Conservation (phyloP, 2,329 filamentous ascomycete genomes). For the Fusarium hostae region DNA sequence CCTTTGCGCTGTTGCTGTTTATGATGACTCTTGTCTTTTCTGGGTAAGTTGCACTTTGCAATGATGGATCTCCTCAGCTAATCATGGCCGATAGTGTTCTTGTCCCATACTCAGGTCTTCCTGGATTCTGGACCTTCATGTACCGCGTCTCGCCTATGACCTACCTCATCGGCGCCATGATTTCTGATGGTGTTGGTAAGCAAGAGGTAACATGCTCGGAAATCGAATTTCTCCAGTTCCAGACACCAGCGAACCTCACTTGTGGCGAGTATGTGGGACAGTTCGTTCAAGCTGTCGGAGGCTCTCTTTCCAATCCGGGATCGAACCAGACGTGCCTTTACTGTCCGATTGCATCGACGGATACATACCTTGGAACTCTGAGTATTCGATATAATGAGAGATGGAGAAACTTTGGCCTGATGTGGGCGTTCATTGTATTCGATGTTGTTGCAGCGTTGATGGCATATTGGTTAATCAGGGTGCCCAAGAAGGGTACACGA, state of each 20-base stretch:
- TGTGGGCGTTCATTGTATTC: conserved; percentile 63
- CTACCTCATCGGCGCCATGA: conserved; percentile 71
- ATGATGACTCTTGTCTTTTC: conserved; percentile 39
- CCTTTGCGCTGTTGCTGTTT: conserved; percentile 54
- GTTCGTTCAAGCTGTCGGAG: conserved; percentile 58
- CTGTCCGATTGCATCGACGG: conserved; percentile 47
- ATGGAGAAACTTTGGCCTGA: conserved; percentile 67
- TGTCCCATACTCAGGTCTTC: conserved; percentile 66
- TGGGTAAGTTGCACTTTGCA: conserved; percentile 47
- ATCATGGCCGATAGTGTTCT: conserved; percentile 68
- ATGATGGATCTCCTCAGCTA: conserved; percentile 67
- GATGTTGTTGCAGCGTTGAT: conserved; percentile 56
- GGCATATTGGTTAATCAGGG: conserved; percentile 20
- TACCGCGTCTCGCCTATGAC: conserved; percentile 72
- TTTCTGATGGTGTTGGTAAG: conserved; percentile 51
- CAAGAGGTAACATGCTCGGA: conserved; percentile 56
- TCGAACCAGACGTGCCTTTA: conserved; percentile 53
- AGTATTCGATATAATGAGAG: conserved; percentile 58
- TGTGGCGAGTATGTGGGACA: conserved; percentile 61
- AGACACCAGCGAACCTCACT: conserved; percentile 63
- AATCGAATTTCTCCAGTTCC: conserved; percentile 70
- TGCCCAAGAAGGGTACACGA: background rate
- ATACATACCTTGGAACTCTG: conserved; percentile 52
- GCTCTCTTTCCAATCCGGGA: conserved; percentile 55
- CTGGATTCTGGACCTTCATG: conserved; percentile 78